Percentiles rank a stretch among this genome's conserved stretches.
Evolutionary conservation across 129 eudicot genomes (phyloP).

Genomic region (Flaveria sonorensis): DNA sequence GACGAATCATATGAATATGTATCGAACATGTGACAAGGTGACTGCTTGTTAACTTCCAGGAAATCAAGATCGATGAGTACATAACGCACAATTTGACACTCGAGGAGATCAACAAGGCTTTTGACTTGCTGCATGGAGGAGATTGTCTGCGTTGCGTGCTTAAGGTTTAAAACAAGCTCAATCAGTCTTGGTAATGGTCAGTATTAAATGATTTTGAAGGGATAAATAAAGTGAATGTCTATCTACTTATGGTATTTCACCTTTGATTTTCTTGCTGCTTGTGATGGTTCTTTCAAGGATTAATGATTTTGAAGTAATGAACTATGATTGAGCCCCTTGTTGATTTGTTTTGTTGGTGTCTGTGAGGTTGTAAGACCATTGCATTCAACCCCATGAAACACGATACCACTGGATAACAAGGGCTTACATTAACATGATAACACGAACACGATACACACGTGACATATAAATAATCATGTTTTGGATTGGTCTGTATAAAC

Average conservation of each 20-base stretch:
- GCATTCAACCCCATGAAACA: background rate
- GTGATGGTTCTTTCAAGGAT: slow-evolving; percentile 23
- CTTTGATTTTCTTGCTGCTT: slow-evolving; percentile 2
- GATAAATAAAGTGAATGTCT: slow-evolving; percentile 21
- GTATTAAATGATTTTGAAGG: background rate
- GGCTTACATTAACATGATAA: no score
- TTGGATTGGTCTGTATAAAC: background rate
- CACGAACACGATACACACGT: no score
- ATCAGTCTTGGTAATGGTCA: slow-evolving; percentile 17
- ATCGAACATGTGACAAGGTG: background rate
- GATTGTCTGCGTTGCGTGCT: slow-evolving; percentile 94
- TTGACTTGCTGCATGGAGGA: slow-evolving; percentile 90
- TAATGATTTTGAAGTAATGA: slow-evolving; percentile 18
- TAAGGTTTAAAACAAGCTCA: slow-evolving; percentile 28
- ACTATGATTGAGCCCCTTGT: background rate
- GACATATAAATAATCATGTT: background rate
- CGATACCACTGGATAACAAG: no score
- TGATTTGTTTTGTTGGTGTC: background rate
- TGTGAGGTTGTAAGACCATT: background rate
- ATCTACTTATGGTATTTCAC: background rate
- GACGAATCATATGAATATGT: background rate
- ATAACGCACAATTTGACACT: slow-evolving; percentile 76
- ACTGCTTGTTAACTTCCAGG: slow-evolving; percentile 41
- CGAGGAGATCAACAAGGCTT: slow-evolving; percentile 76
- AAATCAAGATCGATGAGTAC: slow-evolving; percentile 94